phyloP scores from a whole-genome alignment of 2,329 filamentous ascomycete genomes.

The Mycosphaerella arachidis region DNA sequence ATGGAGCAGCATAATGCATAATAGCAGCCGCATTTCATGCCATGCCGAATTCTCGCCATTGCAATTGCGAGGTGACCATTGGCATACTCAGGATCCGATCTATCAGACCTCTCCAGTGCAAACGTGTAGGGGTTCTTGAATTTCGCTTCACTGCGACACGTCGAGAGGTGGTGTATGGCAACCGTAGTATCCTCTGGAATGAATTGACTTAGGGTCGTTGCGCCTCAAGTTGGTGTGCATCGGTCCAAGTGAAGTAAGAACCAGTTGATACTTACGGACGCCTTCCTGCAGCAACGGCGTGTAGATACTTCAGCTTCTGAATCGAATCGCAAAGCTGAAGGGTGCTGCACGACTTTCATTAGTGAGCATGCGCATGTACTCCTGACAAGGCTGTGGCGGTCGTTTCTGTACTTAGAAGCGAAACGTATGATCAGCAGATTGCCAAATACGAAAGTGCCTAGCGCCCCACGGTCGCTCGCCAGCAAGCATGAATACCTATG shows the following conservation, averaged over 20 bases:
- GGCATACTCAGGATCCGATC: conserved; percentile 13
- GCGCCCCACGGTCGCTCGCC: conserved; percentile 8
- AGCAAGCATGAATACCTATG: conserved; percentile 34
- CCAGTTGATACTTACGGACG: conserved; percentile 36
- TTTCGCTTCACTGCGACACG: conserved; percentile 6
- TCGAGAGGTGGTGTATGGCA: conserved; percentile 10
- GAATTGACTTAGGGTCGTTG: conserved; percentile 14
- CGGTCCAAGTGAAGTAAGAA: conserved; percentile 25
- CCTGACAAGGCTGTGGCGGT: conserved; percentile 35
- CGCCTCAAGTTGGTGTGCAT: conserved; percentile 16
- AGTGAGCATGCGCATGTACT: conserved; percentile 27
- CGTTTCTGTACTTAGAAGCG: conserved; percentile 26
- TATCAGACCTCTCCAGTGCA: conserved; percentile 32
- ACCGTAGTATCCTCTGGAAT: conserved; percentile 18
- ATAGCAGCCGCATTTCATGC: conserved; percentile 36
- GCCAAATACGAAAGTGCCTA: conserved; percentile 15
- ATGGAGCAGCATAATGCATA: conserved; percentile 7
- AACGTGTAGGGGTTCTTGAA: conserved; percentile 26
- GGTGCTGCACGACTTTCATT: conserved; percentile 35
- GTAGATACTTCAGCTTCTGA: conserved; percentile 34
- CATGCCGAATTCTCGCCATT: conserved; percentile 33
- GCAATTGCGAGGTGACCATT: conserved; percentile 25
- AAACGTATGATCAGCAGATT: conserved; percentile 1
- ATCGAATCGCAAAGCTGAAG: conserved; percentile 26
- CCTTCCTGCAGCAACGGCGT: conserved; percentile 36